A percentile compares a stretch with the other conserved stretches of the same genome.
These are phyloP conservation scores for Podosphaera xanthii DNA, from an alignment of 2,329 filamentous ascomycete species.

Conservation along the genomic window DNA sequence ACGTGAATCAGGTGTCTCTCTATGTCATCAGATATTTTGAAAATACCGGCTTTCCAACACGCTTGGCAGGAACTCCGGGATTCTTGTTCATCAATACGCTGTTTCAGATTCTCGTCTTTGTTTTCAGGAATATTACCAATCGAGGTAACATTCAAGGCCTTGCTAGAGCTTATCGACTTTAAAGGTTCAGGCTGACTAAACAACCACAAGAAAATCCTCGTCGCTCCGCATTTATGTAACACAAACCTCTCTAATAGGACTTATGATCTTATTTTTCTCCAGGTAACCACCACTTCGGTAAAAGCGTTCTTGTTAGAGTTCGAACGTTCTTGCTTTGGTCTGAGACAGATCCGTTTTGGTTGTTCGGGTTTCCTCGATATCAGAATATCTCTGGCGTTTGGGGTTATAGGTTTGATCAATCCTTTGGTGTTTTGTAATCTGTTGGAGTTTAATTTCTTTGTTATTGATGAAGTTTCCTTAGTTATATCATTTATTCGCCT, in stretches of 20 bases:
- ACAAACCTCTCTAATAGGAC: not conserved
- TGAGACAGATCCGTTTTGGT: too few species aligned
- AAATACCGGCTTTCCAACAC: not conserved
- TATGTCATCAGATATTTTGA: not conserved
- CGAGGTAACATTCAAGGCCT: not conserved
- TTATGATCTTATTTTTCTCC: not conserved
- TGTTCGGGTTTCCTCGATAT: too few species aligned
- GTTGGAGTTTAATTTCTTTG: too few species aligned
- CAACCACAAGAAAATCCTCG: not conserved
- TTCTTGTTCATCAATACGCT: not conserved
- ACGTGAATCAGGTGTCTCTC: too few species aligned
- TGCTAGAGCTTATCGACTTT: not conserved
- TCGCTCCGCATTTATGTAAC: not conserved
- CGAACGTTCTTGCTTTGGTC: not conserved
- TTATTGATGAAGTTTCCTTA: not conserved
- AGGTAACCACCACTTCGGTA: not conserved
- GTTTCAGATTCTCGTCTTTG: not conserved
- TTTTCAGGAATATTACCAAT: not conserved
- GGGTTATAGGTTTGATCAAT: too few species aligned
- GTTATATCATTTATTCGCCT: too few species aligned
- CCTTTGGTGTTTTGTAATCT: too few species aligned
- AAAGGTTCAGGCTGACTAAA: not conserved
- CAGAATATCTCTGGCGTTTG: too few species aligned
- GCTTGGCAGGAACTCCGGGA: not conserved
- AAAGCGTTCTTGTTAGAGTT: not conserved